phyloP scores from a whole-genome alignment of 306 rosid species.

The Fragaria vesca region DNA sequence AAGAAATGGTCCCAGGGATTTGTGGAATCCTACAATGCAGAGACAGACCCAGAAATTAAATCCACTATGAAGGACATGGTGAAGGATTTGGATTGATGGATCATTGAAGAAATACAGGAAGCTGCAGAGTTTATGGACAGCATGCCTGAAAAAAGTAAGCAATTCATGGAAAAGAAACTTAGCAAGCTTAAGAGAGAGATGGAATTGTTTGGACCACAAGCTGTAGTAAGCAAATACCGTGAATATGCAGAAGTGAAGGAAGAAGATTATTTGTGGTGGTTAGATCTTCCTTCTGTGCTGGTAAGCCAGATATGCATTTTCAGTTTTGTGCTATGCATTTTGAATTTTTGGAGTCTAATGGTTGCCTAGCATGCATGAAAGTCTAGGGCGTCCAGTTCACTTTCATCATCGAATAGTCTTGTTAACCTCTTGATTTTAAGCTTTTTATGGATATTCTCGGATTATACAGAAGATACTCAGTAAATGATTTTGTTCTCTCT shows the following conservation, averaged over 20 bases:
- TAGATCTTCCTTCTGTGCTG: conserved; percentile 78
- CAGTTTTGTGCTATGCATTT: conserved; percentile 12
- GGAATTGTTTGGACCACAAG: conserved; percentile 96
- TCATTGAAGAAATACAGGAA: conserved; percentile 85
- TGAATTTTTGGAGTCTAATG: neutral
- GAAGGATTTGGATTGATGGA: conserved; percentile 92
- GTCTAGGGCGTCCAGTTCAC: conserved; percentile 14
- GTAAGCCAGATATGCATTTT: conserved; percentile 39
- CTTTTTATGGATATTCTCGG: neutral
- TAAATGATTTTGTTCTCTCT: conserved; percentile 26
- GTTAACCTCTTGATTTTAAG: neutral
- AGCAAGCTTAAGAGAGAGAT: conserved; percentile 85
- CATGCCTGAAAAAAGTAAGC: conserved; percentile 56
- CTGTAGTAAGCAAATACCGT: conserved; percentile 86
- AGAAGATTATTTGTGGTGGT: conserved; percentile 97
- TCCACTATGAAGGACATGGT: conserved; percentile 72
- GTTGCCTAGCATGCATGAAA: neutral
- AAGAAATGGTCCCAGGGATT: conserved; percentile 93
- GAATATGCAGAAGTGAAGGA: conserved; percentile 72
- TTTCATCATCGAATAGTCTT: neutral
- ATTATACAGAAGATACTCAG: conserved; percentile 4
- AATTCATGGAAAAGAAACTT: conserved; percentile 73
- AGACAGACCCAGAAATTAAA: conserved; percentile 83
- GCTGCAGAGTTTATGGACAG: conserved; percentile 66
- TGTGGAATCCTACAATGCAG: conserved; percentile 78